These are phyloP conservation scores for Rugonectria rugulosa DNA, from an alignment of 2,329 filamentous ascomycete genomes.

Conservation along the genomic window DNA sequence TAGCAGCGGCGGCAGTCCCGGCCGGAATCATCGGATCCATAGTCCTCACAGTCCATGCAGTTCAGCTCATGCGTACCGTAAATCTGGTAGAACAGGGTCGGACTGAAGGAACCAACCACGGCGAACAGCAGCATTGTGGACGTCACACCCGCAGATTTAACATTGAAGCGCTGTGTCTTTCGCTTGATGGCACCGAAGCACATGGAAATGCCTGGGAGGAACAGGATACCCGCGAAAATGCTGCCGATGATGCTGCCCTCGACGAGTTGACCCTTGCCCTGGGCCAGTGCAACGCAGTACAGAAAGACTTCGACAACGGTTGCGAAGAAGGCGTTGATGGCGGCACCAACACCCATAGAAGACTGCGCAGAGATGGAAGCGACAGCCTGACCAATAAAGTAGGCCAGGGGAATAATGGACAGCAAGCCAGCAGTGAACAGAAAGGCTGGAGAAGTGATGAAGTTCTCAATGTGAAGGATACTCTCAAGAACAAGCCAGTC, in stretches of 20 bases:
- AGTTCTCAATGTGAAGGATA: conserved; percentile 71
- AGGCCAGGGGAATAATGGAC: conserved; percentile 95
- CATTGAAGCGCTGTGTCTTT: conserved; percentile 98
- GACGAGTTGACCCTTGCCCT: conserved; percentile 92
- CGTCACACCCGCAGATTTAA: conserved; percentile 92
- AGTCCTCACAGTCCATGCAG: conserved; percentile 72
- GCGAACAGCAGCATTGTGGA: conserved; percentile 98
- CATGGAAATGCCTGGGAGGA: conserved; percentile 95
- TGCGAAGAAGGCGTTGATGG: conserved; percentile 98
- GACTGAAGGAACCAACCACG: conserved; percentile 92
- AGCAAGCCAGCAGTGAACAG: conserved; percentile 84
- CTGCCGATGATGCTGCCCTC: conserved; percentile 98
- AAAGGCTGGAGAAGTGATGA: conserved; percentile 83
- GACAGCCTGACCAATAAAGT: conserved; percentile 98
- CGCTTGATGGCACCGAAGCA: conserved; percentile 97
- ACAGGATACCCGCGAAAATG: conserved; percentile 95
- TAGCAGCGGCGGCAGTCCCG: conserved; percentile 92
- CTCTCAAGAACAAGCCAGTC: conserved; percentile 85
- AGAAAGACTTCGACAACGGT: conserved; percentile 97
- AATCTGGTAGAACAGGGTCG: conserved; percentile 97
- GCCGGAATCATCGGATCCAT: conserved; percentile 46
- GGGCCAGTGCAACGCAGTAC: conserved; percentile 90
- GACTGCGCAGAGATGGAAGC: conserved; percentile 98
- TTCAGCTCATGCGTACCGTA: conserved; percentile 97
- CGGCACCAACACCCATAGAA: conserved; percentile 96